phyloP scores from a whole-genome alignment of 2,329 filamentous ascomycete genomes.

The Penicillium sp. region DNA sequence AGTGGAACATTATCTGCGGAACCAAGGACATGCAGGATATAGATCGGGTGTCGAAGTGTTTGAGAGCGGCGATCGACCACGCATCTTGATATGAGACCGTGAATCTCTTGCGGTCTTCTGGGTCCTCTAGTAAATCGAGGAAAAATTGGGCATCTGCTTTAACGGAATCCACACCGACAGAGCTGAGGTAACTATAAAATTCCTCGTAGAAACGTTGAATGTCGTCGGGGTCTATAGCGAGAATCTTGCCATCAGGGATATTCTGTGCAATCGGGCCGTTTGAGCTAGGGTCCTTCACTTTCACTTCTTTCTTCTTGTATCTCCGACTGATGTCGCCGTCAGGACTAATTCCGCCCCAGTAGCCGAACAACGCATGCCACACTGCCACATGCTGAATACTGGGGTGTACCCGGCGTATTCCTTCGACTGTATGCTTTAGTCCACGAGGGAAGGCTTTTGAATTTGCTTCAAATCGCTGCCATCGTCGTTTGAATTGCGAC shows the following conservation, averaged over 20 bases:
- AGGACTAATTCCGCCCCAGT: conserved; percentile 88
- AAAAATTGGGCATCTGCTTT: conserved; percentile 95
- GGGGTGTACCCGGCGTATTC: conserved; percentile 71
- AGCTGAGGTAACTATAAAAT: conserved; percentile 81
- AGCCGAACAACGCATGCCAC: conserved; percentile 87
- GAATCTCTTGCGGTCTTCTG: conserved; percentile 71
- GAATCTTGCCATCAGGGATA: conserved; percentile 60
- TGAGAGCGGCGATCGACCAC: conserved; percentile 78
- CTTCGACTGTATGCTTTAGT: conserved; percentile 69
- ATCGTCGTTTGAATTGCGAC: conserved; percentile 60
- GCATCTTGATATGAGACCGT: conserved; percentile 80
- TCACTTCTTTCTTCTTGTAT: conserved; percentile 73
- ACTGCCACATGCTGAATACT: conserved; percentile 84
- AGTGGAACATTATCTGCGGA: conserved; percentile 84
- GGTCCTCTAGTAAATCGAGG: conserved; percentile 73
- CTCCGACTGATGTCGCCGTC: conserved; percentile 72
- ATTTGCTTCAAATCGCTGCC: conserved; percentile 87
- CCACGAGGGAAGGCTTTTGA: conserved; percentile 77
- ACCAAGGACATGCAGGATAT: conserved; percentile 96
- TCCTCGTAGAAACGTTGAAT: conserved; percentile 80
- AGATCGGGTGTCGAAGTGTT: conserved; percentile 74
- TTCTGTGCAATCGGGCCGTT: conserved; percentile 48
- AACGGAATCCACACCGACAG: conserved; percentile 78
- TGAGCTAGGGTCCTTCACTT: conserved; percentile 57
- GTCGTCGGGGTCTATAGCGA: conserved; percentile 74